A percentile compares a stretch with the other conserved stretches of the same genome.
phyloP scores from a whole-genome alignment of 164 flowering plant genomes.

The Saururus chinensis region DNA sequence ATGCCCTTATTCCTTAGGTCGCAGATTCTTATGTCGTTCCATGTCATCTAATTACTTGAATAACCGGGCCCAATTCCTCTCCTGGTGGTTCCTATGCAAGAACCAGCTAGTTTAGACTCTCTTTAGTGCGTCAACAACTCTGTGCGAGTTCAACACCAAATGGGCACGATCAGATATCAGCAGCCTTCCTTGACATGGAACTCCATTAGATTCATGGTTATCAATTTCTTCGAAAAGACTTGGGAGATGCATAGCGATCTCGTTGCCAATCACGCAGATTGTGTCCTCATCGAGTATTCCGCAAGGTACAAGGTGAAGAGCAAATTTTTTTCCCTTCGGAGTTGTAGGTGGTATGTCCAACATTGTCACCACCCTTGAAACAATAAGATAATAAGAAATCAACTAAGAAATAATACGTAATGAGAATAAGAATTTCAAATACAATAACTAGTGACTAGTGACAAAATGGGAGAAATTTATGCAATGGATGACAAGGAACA shows the following conservation, averaged over 20 bases:
- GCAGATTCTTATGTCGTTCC: neutral
- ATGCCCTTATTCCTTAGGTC: neutral
- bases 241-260: constrained; percentile 86
- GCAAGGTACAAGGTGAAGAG: constrained; percentile 90
- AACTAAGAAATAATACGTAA: neutral
- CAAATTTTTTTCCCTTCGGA: constrained; percentile 90
- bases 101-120: neutral
- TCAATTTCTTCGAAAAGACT: constrained; percentile 78
- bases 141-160: neutral
- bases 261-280: constrained; percentile 83
- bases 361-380: constrained; percentile 23
- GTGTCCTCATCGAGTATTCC: constrained; percentile 89
- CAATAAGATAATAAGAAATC: neutral
- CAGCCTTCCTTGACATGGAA: constrained; percentile 74
- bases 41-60: neutral
- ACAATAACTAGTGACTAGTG: too few species aligned
- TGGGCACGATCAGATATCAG: constrained; percentile 41
- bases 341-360: constrained; percentile 90
- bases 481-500: too few species aligned
- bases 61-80: neutral
- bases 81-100: neutral
- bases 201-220: constrained; percentile 71
- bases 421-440: too few species aligned
- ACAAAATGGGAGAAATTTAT: too few species aligned
- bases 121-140: neutral